Evolutionary conservation across 2,329 filamentous ascomycete genomes (phyloP).

Genomic region (Fusarium drepaniforme): DNA sequence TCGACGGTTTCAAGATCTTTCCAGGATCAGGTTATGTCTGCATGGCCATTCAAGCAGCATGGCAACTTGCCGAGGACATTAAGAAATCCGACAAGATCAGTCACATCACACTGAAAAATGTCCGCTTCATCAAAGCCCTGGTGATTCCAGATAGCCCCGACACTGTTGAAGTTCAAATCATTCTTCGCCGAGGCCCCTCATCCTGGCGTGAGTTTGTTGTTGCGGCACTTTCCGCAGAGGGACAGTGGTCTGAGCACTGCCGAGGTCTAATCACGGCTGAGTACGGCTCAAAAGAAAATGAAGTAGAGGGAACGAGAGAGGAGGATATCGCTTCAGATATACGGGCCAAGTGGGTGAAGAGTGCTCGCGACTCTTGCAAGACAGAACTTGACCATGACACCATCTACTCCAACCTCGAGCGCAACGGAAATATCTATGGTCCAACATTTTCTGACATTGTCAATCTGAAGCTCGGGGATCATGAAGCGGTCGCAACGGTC

Average conservation of each 20-base stretch:
- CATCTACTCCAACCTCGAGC: background rate
- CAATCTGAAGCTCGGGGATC: background rate
- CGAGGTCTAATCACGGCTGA: background rate
- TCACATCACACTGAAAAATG: background rate
- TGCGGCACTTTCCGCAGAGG: background rate
- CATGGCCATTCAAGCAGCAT: background rate
- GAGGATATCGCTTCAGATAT: background rate
- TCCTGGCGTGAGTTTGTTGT: background rate
- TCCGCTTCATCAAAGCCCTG: background rate
- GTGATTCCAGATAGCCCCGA: background rate
- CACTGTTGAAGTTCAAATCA: background rate
- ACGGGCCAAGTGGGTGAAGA: background rate
- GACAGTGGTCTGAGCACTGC: slow-evolving; percentile 4
- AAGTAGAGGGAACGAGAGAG: background rate
- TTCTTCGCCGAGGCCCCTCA: background rate
- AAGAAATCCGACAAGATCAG: background rate
- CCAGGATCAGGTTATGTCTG: background rate
- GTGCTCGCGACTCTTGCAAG: background rate
- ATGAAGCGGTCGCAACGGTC: background rate
- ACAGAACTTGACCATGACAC: background rate
- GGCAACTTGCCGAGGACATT: background rate
- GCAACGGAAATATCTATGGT: background rate
- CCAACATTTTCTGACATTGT: background rate
- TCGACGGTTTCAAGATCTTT: background rate
- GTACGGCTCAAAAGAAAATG: background rate